These are phyloP conservation scores for Ganoderma boninense DNA, from an alignment of 1,284 basidiomycete species.

Conservation along the genomic window DNA sequence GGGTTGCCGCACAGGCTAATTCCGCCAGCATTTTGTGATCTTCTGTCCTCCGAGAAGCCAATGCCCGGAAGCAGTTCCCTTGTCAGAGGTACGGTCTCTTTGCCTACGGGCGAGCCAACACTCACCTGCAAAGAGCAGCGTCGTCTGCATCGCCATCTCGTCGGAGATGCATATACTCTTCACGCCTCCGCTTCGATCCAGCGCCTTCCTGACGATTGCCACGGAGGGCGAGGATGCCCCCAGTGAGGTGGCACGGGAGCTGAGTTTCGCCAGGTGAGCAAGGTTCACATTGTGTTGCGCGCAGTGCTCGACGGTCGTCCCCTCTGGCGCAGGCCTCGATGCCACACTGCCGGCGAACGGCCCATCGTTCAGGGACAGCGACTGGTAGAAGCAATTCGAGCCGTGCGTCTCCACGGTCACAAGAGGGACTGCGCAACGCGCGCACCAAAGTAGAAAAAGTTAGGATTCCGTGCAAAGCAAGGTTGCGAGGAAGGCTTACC, in stretches of 20 bases:
- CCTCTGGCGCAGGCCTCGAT: conserved; percentile 23
- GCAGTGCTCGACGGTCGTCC: conserved; percentile 49
- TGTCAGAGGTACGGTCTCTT: neutral
- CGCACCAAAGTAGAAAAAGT: neutral
- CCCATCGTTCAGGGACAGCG: conserved; percentile 62
- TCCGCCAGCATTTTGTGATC: conserved; percentile 80
- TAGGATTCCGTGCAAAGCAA: neutral
- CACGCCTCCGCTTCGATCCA: conserved; percentile 63
- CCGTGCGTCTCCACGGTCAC: conserved; percentile 74
- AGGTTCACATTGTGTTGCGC: conserved; percentile 54
- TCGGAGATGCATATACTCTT: conserved; percentile 69
- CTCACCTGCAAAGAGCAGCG: conserved; percentile 63
- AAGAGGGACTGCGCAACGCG: conserved; percentile 58
- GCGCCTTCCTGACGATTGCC: conserved; percentile 66
- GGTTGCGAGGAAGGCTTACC: conserved; percentile 46
- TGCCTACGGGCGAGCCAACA: neutral
- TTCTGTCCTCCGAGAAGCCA: conserved; percentile 50
- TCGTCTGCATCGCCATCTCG: conserved; percentile 69
- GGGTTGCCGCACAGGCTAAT: conserved; percentile 72
- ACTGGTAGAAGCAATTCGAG: conserved; percentile 77
- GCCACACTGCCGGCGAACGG: conserved; percentile 38
- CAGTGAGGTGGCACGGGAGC: conserved; percentile 72
- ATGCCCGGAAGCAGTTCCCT: neutral
- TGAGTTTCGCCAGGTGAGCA: conserved; percentile 62
- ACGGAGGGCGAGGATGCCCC: conserved; percentile 72